Base-by-base conservation (phyloP, 208 protist genomes). In the Leishmania braziliensis region DNA sequence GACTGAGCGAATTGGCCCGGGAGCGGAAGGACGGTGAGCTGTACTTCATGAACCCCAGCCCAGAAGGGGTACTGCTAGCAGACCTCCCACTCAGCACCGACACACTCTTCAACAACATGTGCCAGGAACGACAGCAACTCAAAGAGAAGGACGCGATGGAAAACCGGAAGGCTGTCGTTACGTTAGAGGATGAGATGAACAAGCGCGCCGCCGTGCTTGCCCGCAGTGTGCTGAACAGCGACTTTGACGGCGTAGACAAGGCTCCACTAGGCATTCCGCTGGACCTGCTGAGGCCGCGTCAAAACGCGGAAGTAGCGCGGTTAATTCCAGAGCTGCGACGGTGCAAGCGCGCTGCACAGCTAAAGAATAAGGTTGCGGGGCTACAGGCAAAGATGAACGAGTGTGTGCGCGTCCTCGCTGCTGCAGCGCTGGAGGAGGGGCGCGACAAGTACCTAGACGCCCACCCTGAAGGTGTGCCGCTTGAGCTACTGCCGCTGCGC, bases 21-120 rank as follows among this genome's bases (percentile, higher is more conserved):
- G 90, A 96, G 80, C 51, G 84, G 70, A 84, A 91, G 66, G 78
- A 89, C n/a, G 93, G 91, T n/a, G 91, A 96, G 65, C 80, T 94
- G 39, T 94, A 94, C 88, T 96, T 96, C 74, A 79, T 96, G 36
- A 80, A 93, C 46, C 88, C 87, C 53, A 82, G 86, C 33, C 86
- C 86, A 20, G 69, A 84, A n/a, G 88, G 87, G 33, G 79, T 90
- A 62, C 81, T 83, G 53, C 69, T 90, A 46, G 36, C 75, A 14
- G 78, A 89, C 6, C 72, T 95, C 51, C 79, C 78, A 82, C 92
- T 69, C 50, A 86, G 54, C 51, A 82, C 72, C 5, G 94, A 97
- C 82, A 53, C 39, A 12, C 46, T 73, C 23, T 96, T 97, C 69
- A 79, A 86, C 14, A 62, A 81, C 6, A 75, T 96, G 89, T 82